Evolutionary conservation across 2,329 filamentous ascomycete species (phyloP), one percentile per base, ranked within the genome.

Genomic region (Drechslerella dactyloides): DNA sequence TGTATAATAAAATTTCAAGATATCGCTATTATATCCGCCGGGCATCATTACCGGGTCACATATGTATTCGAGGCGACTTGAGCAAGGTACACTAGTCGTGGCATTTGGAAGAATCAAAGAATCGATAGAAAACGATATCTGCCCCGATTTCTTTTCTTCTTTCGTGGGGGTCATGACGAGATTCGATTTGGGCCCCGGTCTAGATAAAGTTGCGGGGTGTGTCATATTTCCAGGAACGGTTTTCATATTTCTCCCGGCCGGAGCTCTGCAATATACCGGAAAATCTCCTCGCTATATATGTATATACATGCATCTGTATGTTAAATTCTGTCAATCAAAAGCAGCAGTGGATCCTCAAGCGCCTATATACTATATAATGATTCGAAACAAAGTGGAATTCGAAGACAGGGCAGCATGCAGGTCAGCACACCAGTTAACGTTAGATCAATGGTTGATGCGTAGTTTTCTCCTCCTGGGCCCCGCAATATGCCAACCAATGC

Each of bases 201-300:
- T 48, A 24, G 35, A 52, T 64, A 37, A 60, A 46, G 54, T 57
- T 55, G 55, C 60, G 55, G 55, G 46, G 66, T 56, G 37, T 42
- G 62, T 69, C 58, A 59, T 61, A 24, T 69, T 54, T 37, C 44
- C 44, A 62, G 58, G 58, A 62, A 62, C 53, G 64, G 59, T 54
- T 70, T 70, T 40, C 40, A 70, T 70, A 70, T 59, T 70, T 70
- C 66, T 70, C 54, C 66, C 66, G 66, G 66, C 66, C 66, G 66
- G 66, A 70, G 66, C 66, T 70, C 66, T 70, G 59, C 66, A 70
- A 70, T 70, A 60, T 70, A 17, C 37, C 59, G 66, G 60, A 70
- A 70, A 70, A 70, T 70, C 60, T 64, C 37, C 35, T 57, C 21
- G 58, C 37, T 30, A 53, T 24, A 23, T 48, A 8, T 33, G 27